Base-by-base conservation (phyloP, 345 rosid species). In the Isatis tinctoria region DNA sequence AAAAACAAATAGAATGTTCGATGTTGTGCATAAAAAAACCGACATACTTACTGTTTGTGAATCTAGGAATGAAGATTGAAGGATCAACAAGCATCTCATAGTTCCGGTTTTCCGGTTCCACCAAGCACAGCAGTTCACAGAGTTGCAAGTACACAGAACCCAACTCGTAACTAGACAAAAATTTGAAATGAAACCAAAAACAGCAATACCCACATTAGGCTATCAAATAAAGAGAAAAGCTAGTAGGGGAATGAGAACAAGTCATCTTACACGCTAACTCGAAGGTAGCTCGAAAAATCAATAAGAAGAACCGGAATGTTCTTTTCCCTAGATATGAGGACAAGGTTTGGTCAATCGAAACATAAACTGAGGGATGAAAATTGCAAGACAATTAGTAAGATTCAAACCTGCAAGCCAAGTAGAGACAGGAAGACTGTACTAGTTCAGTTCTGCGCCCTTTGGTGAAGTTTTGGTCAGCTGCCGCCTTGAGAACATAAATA, bases 121-220 rank as follows among this genome's bases (percentile, higher is more conserved):
- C 82, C 65, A 90, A 81, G 83, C 82, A 85, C 49, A 92, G 72
- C 78, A 75, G 70, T 79, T 88, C 80, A 74, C 97, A 90, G 33
- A 95, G 92, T 84, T 92, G 97, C 83, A 95, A 82, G 84, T 88
- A 92, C 45, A 90, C 92, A 59, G 91, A 90, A 74, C 99, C 97
- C 37, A 95, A 83, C 83, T 87, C 96, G 27, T 90, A 95, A 64
- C 97, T 95, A 90, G 79, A 83, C 65, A 57, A 79, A 58, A 93
- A 49, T 91, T 84, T 44, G 98, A 93, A 43, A 74, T 11, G 67
- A 70, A 68, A 65, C 24, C 39, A 59, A n/a, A 32, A 73, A 58
- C 6, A 36, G 14, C n/a, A 51, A 59, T 41, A 54, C 40, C 41
- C 1, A 14, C 10, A 60, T 70, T 64, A 70, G n/a, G n/a, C n/a